Evolutionary conservation across 2,329 filamentous ascomycete species (phyloP).

Genomic region (Fusarium sp.): DNA sequence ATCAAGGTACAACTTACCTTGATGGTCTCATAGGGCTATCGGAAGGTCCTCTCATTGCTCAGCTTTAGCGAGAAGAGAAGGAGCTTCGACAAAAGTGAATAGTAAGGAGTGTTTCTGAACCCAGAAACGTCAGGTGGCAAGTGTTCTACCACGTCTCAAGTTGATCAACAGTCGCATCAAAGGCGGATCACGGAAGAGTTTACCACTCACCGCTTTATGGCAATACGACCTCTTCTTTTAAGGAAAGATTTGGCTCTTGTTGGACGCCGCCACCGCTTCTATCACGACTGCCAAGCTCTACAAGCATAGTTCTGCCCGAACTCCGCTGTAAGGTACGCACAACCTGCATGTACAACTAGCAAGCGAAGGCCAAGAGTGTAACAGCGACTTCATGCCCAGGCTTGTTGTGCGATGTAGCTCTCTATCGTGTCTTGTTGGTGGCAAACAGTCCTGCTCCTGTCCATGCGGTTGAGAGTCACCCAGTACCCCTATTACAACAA

Average conservation of each 20-base stretch:
- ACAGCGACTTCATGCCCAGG: neutral
- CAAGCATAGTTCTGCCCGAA: slow-evolving; percentile 5
- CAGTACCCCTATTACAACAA: slow-evolving; percentile 2
- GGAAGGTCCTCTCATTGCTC: slow-evolving; percentile 3
- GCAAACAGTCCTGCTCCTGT: neutral
- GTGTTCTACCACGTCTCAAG: slow-evolving; percentile 16
- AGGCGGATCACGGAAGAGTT: slow-evolving; percentile 27
- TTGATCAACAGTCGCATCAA: slow-evolving; percentile 30
- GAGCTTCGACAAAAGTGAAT: slow-evolving; percentile 6
- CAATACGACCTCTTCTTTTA: slow-evolving; percentile 29
- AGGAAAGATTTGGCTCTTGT: neutral
- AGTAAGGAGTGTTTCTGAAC: slow-evolving; percentile 7
- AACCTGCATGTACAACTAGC: slow-evolving; percentile 4
- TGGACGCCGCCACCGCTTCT: slow-evolving; percentile 16
- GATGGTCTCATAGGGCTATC: slow-evolving; percentile 12
- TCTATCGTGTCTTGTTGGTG: neutral
- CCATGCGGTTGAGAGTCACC: neutral
- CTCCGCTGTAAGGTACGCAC: slow-evolving; percentile 24
- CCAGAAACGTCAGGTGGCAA: slow-evolving; percentile 16
- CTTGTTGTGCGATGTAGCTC: neutral
- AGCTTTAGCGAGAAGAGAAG: neutral
- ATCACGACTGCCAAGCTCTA: slow-evolving; percentile 7
- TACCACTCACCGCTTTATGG: slow-evolving; percentile 31
- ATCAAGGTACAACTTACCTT: slow-evolving; percentile 2
- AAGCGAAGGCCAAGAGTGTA: slow-evolving; percentile 5